phyloP scores from a whole-genome alignment of 1,284 basidiomycete species.

The Marasmius fiardii region DNA sequence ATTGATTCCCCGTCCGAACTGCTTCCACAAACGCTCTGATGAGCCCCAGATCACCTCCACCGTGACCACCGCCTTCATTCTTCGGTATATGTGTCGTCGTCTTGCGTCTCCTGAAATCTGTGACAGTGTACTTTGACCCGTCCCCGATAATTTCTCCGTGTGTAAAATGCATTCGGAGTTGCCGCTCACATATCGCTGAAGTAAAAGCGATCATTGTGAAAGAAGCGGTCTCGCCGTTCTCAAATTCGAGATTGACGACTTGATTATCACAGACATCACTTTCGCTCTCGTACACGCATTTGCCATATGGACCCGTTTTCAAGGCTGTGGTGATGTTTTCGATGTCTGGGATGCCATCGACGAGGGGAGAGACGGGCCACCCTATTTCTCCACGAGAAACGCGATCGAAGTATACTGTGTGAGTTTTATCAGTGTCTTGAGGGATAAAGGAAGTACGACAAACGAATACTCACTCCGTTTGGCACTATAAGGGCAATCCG shows the following conservation, averaged over 20 bases:
- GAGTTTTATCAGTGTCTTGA: background rate
- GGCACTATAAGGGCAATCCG: conserved; percentile 79
- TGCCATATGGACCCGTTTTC: conserved; percentile 67
- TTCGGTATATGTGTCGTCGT: conserved; percentile 48
- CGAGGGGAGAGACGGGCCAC: conserved; percentile 67
- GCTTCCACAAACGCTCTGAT: conserved; percentile 72
- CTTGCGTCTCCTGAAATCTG: conserved; percentile 64
- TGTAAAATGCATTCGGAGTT: conserved; percentile 76
- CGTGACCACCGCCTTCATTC: conserved; percentile 67
- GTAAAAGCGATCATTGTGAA: conserved; percentile 85
- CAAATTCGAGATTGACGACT: conserved; percentile 81
- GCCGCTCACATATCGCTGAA: conserved; percentile 66
- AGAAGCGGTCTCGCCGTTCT: conserved; percentile 70
- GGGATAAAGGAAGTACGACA: conserved; percentile 3
- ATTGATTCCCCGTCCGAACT: conserved; percentile 60
- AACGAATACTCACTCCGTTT: conserved; percentile 63
- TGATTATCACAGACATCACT: conserved; percentile 85
- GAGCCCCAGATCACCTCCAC: conserved; percentile 78
- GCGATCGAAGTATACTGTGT: conserved; percentile 67
- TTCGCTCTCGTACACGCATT: conserved; percentile 78
- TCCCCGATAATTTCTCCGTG: conserved; percentile 83
- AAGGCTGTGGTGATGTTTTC: conserved; percentile 72
- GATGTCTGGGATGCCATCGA: conserved; percentile 76
- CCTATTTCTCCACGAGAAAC: conserved; percentile 49
- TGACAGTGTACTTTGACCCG: conserved; percentile 74